Evolutionary conservation across 345 rosid genomes (phyloP).

Genomic region (Eucalyptus erythrocorys): DNA sequence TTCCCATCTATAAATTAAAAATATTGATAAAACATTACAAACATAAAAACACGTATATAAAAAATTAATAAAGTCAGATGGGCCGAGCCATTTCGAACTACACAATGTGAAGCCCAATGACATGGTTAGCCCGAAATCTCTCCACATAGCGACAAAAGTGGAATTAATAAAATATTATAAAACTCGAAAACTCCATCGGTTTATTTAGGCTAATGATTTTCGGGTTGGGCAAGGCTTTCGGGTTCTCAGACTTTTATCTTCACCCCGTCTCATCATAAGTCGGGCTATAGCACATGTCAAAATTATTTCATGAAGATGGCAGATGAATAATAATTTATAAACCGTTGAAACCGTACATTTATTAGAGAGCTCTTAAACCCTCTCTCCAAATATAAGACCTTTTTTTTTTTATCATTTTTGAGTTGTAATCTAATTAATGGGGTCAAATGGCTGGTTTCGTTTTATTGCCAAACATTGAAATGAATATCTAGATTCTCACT

Average conservation of each 20-base stretch:
- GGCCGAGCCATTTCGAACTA: background rate
- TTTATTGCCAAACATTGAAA: background rate
- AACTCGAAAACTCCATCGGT: background rate
- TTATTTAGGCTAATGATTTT: background rate
- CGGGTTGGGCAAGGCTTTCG: background rate
- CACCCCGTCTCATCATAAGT: background rate
- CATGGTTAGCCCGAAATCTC: background rate
- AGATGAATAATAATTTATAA: too few relatives aligned
- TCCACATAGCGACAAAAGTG: background rate
- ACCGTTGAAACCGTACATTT: background rate
- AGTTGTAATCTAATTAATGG: background rate
- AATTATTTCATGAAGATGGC: background rate
- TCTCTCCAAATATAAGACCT: background rate
- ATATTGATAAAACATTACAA: background rate
- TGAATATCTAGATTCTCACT: too few relatives aligned
- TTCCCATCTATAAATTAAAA: background rate
- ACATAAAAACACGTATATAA: background rate
- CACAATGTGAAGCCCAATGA: background rate
- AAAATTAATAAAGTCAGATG: background rate
- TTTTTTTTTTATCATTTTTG: background rate
- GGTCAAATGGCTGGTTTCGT: background rate
- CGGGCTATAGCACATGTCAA: background rate
- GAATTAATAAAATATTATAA: too few relatives aligned
- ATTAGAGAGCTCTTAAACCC: background rate
- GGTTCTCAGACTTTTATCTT: background rate